Base-by-base conservation (phyloP, 306 rosid genomes). In the Sophora flavescens region DNA sequence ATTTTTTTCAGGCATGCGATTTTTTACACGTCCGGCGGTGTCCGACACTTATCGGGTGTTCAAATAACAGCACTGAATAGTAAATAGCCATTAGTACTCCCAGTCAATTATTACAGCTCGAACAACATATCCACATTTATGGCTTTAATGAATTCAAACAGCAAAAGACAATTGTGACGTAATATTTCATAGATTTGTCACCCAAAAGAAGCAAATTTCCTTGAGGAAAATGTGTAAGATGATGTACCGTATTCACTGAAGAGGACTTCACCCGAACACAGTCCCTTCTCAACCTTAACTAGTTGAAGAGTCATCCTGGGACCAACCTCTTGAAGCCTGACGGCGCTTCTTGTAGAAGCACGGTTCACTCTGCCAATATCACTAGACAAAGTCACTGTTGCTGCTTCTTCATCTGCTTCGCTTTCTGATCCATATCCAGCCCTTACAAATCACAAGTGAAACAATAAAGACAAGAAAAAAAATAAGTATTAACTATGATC, bases 391-490 rank as follows among this genome's bases (percentile, higher is more conserved):
- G 98, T 90, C 45, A 95, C 93, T 3, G 90, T 89, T 17, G 97
- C 97, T 65, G 97, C 98, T 82, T 95, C 99, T 5, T 92, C 99
- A 51, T 95, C 99, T 44, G 84, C 96, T 86, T 95, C 99, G 81
- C 98, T 95, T 85, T 95, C 99, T 61, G 98, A 95, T 69, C 93
- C 99, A 86, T 92, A 95, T 10, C 97, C 97, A 75, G 88, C 98
- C 89, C 99, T 95, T 75, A 65, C 42, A 69, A 80, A 74, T 44
- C 63, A 78, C 74, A 78, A 70, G 62, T 65, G 53, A 75, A 81
- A 72, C 44, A 56, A 62, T 1, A 42, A 70, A 30, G 8, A 54
- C 2, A 57, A 44, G 5, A 69, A 69, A 58, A 47, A n/a, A 28
- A 75, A 6, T 8, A 52, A 61, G 26, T 45, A 65, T 57, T n/a